Evolutionary conservation across 495 filamentous ascomycete genomes (phyloP).

Genomic region (Penicillium roqueforti): DNA sequence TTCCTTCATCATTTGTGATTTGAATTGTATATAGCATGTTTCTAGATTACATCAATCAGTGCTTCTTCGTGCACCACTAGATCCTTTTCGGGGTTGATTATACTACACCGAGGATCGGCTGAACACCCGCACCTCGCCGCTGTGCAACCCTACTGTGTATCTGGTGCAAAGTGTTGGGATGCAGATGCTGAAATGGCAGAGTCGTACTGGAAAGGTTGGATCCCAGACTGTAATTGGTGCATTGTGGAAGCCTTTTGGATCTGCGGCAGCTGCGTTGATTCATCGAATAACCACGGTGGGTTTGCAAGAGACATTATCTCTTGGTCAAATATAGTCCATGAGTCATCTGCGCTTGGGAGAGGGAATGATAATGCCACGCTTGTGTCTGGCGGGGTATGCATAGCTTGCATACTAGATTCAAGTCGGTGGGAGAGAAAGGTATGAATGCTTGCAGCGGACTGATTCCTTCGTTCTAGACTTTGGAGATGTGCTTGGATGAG

Average conservation of each 20-base stretch:
- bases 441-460: conserved; percentile 33
- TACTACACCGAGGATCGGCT: not conserved
- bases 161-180: not conserved
- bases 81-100: not conserved
- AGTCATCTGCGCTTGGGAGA: conserved; percentile 21
- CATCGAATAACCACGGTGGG: conserved; percentile 29
- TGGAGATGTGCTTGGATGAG: conserved; percentile 35
- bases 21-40: not conserved
- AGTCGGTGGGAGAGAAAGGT: conserved; percentile 30
- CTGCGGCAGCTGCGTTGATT: conserved; percentile 8
- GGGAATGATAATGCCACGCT: conserved; percentile 24
- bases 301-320: conserved; percentile 36
- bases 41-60: not conserved
- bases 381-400: conserved; percentile 36
- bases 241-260: conserved; percentile 3
- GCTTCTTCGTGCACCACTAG: not conserved
- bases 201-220: not conserved
- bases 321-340: conserved; percentile 42
- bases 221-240: not conserved
- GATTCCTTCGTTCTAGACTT: conserved; percentile 28
- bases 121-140: not conserved
- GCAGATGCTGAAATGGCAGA: not conserved
- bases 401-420: conserved; percentile 35
- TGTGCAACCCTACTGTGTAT: not conserved
- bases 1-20: not conserved